Evolutionary conservation across 2,329 filamentous ascomycete genomes (phyloP).

Genomic region (Penicillium hesseltinei): DNA sequence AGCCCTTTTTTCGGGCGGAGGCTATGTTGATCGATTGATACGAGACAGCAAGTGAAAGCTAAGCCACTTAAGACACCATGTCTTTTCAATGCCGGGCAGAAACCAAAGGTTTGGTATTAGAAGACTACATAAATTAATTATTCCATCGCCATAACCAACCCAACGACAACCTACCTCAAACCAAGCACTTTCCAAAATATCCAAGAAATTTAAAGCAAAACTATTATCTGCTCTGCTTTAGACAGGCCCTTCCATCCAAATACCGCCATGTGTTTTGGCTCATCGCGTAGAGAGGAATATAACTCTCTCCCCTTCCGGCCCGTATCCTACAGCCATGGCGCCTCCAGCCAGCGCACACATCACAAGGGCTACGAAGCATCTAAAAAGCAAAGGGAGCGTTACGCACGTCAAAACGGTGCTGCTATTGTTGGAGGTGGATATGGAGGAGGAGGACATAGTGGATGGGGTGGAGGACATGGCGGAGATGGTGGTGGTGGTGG

Average conservation of each 20-base stretch:
- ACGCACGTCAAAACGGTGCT: too few relatives aligned
- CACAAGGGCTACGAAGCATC: background rate
- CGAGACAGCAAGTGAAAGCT: background rate
- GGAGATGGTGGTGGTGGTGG: background rate
- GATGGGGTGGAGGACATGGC: background rate
- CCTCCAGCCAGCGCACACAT: background rate
- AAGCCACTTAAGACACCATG: too few relatives aligned
- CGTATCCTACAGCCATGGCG: background rate
- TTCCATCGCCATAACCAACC: background rate
- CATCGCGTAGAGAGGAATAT: background rate
- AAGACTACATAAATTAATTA: background rate
- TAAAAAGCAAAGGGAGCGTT: background rate
- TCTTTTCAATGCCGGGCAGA: background rate
- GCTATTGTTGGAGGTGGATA: background rate
- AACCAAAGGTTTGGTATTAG: background rate
- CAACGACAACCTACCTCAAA: background rate
- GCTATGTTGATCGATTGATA: background rate
- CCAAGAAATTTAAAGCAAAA: background rate
- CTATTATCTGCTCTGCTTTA: background rate
- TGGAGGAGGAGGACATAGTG: background rate
- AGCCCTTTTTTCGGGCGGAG: background rate
- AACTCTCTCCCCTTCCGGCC: background rate
- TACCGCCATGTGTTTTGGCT: constrained; percentile 11
- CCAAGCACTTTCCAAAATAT: background rate
- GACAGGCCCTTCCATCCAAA: background rate